phyloP scores from a whole-genome alignment of 805 yeast species.

The Sporopachydermia quercuum region DNA sequence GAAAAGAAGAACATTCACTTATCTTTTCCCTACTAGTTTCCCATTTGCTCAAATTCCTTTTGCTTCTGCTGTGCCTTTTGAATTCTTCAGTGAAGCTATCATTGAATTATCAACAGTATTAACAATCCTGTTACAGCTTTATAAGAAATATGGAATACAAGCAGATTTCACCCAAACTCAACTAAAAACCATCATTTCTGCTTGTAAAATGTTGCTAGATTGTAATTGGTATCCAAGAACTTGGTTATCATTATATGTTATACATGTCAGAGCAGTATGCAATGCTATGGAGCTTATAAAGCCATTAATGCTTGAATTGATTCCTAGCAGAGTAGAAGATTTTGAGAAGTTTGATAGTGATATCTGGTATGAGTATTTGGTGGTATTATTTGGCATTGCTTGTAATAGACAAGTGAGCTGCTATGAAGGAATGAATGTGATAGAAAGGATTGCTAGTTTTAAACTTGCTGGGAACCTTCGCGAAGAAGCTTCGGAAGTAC shows the following conservation, averaged over 20 bases:
- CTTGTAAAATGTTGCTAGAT: constrained; percentile 15
- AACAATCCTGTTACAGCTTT: constrained; percentile 17
- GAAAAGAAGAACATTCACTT: constrained; percentile 48
- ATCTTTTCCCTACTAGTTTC: constrained; percentile 48
- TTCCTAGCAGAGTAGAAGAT: constrained; percentile 33
- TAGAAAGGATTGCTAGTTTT: constrained; percentile 42
- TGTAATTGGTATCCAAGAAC: constrained; percentile 26
- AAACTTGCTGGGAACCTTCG: constrained; percentile 51
- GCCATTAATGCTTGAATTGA: constrained; percentile 34
- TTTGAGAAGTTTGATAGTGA: constrained; percentile 41
- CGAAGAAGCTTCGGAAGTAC: constrained; percentile 36
- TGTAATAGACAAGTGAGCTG: neutral
- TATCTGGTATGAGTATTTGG: constrained; percentile 56
- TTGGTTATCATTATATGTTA: constrained; percentile 58
- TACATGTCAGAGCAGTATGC: constrained; percentile 33
- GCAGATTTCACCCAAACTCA: constrained; percentile 12
- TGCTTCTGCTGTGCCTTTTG: constrained; percentile 63
- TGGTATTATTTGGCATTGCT: constrained; percentile 39
- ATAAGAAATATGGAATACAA: constrained; percentile 3
- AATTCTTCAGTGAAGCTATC: constrained; percentile 52
- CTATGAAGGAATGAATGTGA: neutral
- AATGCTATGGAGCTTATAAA: constrained; percentile 33
- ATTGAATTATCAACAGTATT: constrained; percentile 55
- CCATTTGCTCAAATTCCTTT: constrained; percentile 54
- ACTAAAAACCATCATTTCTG: constrained; percentile 14